Conservation (phyloP, 306 rosid genomes). For the Mucuna pruriens region DNA sequence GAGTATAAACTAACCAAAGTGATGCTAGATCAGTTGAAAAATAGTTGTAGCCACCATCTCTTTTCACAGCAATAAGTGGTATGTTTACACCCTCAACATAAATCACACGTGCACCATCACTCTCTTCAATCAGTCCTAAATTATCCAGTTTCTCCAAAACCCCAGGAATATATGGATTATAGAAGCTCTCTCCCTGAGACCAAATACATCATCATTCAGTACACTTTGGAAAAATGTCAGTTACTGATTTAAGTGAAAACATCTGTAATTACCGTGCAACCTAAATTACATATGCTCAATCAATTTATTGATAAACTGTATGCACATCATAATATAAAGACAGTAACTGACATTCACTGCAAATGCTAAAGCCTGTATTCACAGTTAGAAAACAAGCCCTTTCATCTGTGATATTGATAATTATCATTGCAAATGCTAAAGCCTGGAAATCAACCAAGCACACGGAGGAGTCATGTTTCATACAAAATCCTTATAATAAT, state of each 20-base stretch:
- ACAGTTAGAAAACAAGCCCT: slow-evolving; percentile 6
- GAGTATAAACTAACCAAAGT: slow-evolving; percentile 64
- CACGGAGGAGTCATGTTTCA: not conserved
- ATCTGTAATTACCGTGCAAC: slow-evolving; percentile 19
- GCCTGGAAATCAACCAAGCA: slow-evolving; percentile 14
- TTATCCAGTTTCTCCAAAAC: slow-evolving; percentile 68
- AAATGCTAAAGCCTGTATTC: too few species aligned
- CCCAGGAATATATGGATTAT: slow-evolving; percentile 80
- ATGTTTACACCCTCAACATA: slow-evolving; percentile 68
- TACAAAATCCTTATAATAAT: not conserved
- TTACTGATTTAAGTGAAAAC: slow-evolving; percentile 25
- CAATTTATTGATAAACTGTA: not conserved
- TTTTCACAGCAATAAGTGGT: slow-evolving; percentile 95
- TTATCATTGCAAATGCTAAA: not conserved
- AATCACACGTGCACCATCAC: slow-evolving; percentile 91
- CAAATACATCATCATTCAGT: slow-evolving; percentile 36
- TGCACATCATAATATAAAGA: not conserved
- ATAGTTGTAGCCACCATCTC: slow-evolving; percentile 96
- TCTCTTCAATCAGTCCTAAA: slow-evolving; percentile 75
- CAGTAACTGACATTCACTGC: too few species aligned
- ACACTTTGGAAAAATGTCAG: not conserved
- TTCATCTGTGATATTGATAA: not conserved
- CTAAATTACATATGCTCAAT: not conserved
- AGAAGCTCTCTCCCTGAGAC: slow-evolving; percentile 96
- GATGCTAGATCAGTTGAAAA: slow-evolving; percentile 94